Percentiles rank a stretch among this genome's conserved stretches.
Conservation (phyloP, 2,329 filamentous ascomycete species). For the Botryotinia globosa region DNA sequence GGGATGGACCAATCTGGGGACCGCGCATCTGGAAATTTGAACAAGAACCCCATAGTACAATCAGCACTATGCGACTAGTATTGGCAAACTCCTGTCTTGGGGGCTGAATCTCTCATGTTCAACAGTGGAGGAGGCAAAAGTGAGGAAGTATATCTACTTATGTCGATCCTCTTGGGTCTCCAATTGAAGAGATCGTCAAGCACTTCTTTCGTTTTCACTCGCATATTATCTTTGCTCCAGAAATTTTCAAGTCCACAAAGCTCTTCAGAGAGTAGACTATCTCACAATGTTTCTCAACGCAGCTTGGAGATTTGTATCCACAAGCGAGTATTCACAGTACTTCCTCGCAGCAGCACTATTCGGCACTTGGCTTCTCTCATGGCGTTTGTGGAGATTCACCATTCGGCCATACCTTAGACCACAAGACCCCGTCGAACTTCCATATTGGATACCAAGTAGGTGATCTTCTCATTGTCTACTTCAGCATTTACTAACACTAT, state of each 20-base stretch:
- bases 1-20: neutral
- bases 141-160: slow-evolving; percentile 2
- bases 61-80: neutral
- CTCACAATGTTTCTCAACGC: neutral
- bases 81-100: neutral
- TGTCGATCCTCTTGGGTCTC: neutral
- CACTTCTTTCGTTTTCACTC: neutral
- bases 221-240: neutral
- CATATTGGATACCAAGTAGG: slow-evolving; percentile 22
- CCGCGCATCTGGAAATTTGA: neutral
- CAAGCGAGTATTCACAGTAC: neutral
- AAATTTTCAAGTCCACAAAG: neutral
- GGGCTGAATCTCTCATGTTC: neutral
- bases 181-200: neutral
- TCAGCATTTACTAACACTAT: neutral
- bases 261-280: neutral
- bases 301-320: slow-evolving; percentile 2
- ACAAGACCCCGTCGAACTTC: slow-evolving; percentile 13
- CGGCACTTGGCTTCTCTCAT: slow-evolving; percentile 3
- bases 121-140: neutral
- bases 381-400: slow-evolving; percentile 18
- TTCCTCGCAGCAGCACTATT: neutral
- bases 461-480: too few species aligned
- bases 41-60: neutral
- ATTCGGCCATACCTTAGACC: slow-evolving; percentile 13